phyloP scores from a whole-genome alignment of 2,329 filamentous ascomycete species.

The Fusarium pseudocircinatum region DNA sequence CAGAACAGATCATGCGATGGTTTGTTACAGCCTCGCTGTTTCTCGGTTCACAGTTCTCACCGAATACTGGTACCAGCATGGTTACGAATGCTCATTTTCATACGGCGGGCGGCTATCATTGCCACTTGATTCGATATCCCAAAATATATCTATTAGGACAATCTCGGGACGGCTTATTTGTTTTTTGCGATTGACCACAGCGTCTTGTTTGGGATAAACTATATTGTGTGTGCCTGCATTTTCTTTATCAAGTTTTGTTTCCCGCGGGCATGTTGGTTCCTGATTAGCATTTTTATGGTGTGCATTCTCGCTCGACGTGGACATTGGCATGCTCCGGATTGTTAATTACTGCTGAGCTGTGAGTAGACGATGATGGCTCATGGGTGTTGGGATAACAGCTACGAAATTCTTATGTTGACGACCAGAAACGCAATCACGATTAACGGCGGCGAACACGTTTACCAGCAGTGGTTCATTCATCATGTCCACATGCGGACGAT shows the following conservation, averaged over 20 bases:
- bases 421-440: conserved; percentile 29
- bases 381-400: not conserved
- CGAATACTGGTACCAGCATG: conserved; percentile 6
- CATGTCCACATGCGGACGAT: not conserved
- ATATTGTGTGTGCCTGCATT: conserved; percentile 3
- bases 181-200: conserved; percentile 19
- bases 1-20: conserved; percentile 13
- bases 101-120: conserved; percentile 13
- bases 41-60: conserved; percentile 6
- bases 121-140: conserved; percentile 32
- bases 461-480: not conserved
- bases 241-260: not conserved
- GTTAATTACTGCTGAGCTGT: not conserved
- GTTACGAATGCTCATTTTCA: conserved; percentile 17
- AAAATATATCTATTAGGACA: conserved; percentile 27
- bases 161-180: conserved; percentile 21
- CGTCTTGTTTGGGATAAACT: conserved; percentile 3
- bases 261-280: not conserved
- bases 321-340: not conserved
- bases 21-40: conserved; percentile 12
- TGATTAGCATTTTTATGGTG: not conserved
- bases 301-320: not conserved
- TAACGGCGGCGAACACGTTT: conserved; percentile 13
- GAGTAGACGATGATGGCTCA: not conserved
- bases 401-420: conserved; percentile 19